Evolutionary conservation across 1,284 basidiomycete genomes (phyloP).

Genomic region (Sanguinoderma infundibulare): DNA sequence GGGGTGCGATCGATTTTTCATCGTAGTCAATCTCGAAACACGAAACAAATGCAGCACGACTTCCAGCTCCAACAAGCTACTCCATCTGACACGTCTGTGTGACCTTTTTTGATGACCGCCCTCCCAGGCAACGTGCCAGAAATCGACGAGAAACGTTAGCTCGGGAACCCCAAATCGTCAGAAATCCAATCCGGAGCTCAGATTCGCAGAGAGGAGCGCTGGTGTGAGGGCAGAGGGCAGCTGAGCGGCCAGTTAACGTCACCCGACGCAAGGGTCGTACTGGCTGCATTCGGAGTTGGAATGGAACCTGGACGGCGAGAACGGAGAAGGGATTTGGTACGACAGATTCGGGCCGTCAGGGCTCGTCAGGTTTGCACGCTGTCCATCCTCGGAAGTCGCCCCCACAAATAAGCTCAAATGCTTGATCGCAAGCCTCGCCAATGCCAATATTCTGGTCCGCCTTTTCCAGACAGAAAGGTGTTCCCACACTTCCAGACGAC

Average conservation of each 20-base stretch:
- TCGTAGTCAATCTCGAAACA: background rate
- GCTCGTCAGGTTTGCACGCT: too few relatives aligned
- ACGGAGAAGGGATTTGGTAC: too few relatives aligned
- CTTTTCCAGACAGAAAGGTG: too few relatives aligned
- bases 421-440: too few relatives aligned
- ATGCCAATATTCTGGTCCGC: too few relatives aligned
- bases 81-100: too few relatives aligned
- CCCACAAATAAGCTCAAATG: too few relatives aligned
- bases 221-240: background rate
- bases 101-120: background rate
- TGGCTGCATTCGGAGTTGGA: background rate
- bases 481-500: too few relatives aligned
- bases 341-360: too few relatives aligned
- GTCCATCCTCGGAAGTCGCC: too few relatives aligned
- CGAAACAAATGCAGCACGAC: background rate
- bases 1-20: constrained; percentile 2
- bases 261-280: background rate
- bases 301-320: background rate
- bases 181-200: background rate
- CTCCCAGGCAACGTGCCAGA: background rate
- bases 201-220: background rate
- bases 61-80: background rate
- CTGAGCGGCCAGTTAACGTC: background rate
- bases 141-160: background rate
- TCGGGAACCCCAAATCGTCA: background rate